Base-by-base conservation (phyloP, 1,284 basidiomycete genomes). In the Lignosus rhinocerotis region DNA sequence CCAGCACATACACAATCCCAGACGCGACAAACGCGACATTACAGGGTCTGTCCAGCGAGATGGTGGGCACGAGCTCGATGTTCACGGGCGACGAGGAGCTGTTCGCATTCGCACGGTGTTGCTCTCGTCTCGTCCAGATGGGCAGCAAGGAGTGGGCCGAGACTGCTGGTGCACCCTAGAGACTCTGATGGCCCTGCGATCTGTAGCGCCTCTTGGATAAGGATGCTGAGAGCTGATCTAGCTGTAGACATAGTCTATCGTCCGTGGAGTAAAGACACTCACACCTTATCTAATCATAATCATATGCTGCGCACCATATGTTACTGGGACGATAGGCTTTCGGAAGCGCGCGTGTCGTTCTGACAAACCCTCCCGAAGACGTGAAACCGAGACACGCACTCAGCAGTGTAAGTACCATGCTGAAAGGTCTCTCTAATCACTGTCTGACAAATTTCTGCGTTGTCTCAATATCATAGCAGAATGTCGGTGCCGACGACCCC, bases 81-180 rank as follows among this genome's bases (percentile, higher is more conserved):
- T 98, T 97, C 72, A 88, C 87, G 0, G 93, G 94, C 4, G 94
- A 97, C 68, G 95, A 97, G 73, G 95, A 98, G 74, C 72, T 96
- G 7, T 97, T 98, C 72, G 95, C 95, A 0, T 98, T 96, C 72
- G 94, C 94, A 10, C 82, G 95, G 50, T 95, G 94, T 38, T 95
- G 94, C 68, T 94, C 92, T 32, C 82, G 94, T 50, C 77, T 97
- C 30, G 90, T 93, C 34, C 88, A 97, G 74, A 96, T 97, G 94
- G 92, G 94, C 46, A 92, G 90, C 69, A 86, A 80, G 66, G 86
- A 91, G 64, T 94, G 92, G 92, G 86, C 87, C 1, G 87, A 90
- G 74, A 86, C 79, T n/a, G 80, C 85, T 0, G 74, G 75, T 8
- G 52, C 53, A 32, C 66, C 64, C 51, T 73, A 64, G 62, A 32